Conservation (phyloP, 1,284 basidiomycete species). For the Fomes fomentarius region DNA sequence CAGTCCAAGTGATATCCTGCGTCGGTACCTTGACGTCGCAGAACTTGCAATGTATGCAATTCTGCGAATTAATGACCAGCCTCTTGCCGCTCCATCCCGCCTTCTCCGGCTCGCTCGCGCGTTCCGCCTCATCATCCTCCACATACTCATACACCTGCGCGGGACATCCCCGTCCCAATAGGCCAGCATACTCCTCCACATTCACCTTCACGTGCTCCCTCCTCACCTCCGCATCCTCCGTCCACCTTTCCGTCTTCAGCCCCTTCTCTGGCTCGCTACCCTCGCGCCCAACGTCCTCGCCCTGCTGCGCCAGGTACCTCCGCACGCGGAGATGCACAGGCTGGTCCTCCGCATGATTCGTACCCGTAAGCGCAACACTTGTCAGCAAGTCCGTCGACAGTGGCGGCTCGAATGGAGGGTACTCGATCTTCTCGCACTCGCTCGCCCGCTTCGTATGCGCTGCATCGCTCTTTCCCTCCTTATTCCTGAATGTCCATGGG, state of each 20-base stretch:
- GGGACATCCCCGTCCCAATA: slow-evolving; percentile 90
- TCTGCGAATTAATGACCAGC: slow-evolving; percentile 96
- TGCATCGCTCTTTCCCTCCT: slow-evolving; percentile 64
- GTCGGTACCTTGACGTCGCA: slow-evolving; percentile 94
- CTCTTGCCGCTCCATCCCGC: slow-evolving; percentile 81
- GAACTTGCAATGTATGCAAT: slow-evolving; percentile 92
- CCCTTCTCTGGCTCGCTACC: slow-evolving; percentile 56
- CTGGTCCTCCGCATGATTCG: slow-evolving; percentile 97
- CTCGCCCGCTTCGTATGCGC: slow-evolving; percentile 72
- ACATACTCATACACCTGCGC: slow-evolving; percentile 99
- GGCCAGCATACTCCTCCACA: slow-evolving; percentile 81
- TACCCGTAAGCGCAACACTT: slow-evolving; percentile 89
- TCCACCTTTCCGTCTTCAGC: slow-evolving; percentile 25
- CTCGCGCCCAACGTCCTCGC: slow-evolving; percentile 44
- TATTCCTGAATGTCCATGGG: slow-evolving; percentile 91
- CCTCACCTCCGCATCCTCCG: slow-evolving; percentile 45
- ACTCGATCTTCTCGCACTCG: slow-evolving; percentile 82
- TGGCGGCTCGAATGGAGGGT: slow-evolving; percentile 90
- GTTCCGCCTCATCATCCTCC: slow-evolving; percentile 53
- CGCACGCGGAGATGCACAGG: slow-evolving; percentile 85
- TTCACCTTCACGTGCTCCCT: slow-evolving; percentile 80
- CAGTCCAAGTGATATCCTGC: slow-evolving; percentile 94
- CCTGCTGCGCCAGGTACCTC: slow-evolving; percentile 40
- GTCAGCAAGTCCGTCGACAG: slow-evolving; percentile 95
- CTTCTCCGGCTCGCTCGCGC: slow-evolving; percentile 37